phyloP scores from a whole-genome alignment of 805 yeast species.

The Kluyveromyces starmeri region DNA sequence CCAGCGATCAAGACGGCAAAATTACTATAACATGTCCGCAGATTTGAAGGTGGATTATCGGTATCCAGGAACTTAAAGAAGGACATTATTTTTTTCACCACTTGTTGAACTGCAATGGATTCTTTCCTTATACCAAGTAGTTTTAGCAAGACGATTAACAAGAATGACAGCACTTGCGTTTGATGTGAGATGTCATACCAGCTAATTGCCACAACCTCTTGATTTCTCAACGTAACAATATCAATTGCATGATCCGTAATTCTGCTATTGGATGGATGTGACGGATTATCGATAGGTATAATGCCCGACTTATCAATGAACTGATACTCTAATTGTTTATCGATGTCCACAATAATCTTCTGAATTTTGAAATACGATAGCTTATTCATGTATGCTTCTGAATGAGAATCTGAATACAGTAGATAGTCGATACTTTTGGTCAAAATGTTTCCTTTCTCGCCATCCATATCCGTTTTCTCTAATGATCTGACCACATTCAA shows the following conservation, averaged over 20 bases:
- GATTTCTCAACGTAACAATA: conserved; percentile 20
- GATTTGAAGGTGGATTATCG: conserved; percentile 29
- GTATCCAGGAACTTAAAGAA: conserved; percentile 28
- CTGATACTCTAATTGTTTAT: conserved; percentile 27
- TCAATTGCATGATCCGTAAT: conserved; percentile 30
- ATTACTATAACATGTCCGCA: conserved; percentile 30
- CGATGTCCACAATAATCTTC: conserved; percentile 28
- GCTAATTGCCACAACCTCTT: conserved; percentile 26
- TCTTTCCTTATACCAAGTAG: conserved; percentile 27
- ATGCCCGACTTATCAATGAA: conserved; percentile 30
- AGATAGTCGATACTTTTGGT: conserved; percentile 23
- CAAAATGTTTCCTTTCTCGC: conserved; percentile 17
- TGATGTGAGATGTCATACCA: conserved; percentile 33
- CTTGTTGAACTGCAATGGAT: conserved; percentile 27
- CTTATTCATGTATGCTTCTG: conserved; percentile 12
- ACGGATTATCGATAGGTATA: conserved; percentile 25
- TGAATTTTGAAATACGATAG: conserved; percentile 27
- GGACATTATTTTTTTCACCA: conserved; percentile 25
- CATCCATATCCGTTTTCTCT: conserved; percentile 16
- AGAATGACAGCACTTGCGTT: conserved; percentile 29
- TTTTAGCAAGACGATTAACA: conserved; percentile 26
- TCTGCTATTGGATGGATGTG: conserved; percentile 28
- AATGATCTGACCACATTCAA: conserved; percentile 21
- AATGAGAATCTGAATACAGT: conserved; percentile 21
- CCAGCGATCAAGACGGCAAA: conserved; percentile 31